These are phyloP conservation scores for Ogataea ganodermae DNA, from an alignment of 805 yeast species.

Conservation along the genomic window DNA sequence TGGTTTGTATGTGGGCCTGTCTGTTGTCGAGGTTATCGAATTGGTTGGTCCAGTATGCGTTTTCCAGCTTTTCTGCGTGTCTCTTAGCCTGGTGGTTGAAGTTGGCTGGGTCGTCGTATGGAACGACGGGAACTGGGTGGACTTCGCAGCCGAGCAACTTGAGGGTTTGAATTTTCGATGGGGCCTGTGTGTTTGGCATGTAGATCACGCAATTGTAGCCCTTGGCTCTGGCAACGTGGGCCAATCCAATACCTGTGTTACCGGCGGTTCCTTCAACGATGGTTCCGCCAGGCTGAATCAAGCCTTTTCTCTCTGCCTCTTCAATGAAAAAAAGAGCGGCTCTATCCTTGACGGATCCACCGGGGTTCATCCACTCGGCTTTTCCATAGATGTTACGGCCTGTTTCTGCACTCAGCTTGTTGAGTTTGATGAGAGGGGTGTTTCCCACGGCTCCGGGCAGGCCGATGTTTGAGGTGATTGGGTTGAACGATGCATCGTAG, in stretches of 20 bases:
- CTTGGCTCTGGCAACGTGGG: constrained; percentile 74
- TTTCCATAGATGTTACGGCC: constrained; percentile 83
- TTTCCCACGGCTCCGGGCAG: constrained; percentile 88
- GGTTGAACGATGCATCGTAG: constrained; percentile 51
- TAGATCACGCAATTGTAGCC: constrained; percentile 85
- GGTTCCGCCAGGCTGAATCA: constrained; percentile 75
- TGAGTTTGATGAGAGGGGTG: constrained; percentile 76
- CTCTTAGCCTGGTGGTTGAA: constrained; percentile 85
- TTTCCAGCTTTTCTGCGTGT: constrained; percentile 73
- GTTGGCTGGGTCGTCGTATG: constrained; percentile 78
- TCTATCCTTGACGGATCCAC: constrained; percentile 89
- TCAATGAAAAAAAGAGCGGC: constrained; percentile 78
- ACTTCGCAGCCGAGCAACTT: constrained; percentile 83
- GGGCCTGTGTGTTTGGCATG: constrained; percentile 90
- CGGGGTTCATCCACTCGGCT: constrained; percentile 92
- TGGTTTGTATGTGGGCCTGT: constrained; percentile 83
- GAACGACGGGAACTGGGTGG: constrained; percentile 84
- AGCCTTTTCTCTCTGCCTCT: constrained; percentile 74
- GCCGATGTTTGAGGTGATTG: constrained; percentile 66
- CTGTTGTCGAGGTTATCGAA: constrained; percentile 88
- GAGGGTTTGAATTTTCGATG: constrained; percentile 73
- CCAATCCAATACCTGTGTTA: constrained; percentile 92
- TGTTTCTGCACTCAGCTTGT: constrained; percentile 53
- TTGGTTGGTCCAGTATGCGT: constrained; percentile 93
- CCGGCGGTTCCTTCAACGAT: constrained; percentile 95